These are phyloP conservation scores for Globomyces pollinis-pini DNA, from an alignment of 192 early-diverging fungal genomes.

Conservation along the genomic window DNA sequence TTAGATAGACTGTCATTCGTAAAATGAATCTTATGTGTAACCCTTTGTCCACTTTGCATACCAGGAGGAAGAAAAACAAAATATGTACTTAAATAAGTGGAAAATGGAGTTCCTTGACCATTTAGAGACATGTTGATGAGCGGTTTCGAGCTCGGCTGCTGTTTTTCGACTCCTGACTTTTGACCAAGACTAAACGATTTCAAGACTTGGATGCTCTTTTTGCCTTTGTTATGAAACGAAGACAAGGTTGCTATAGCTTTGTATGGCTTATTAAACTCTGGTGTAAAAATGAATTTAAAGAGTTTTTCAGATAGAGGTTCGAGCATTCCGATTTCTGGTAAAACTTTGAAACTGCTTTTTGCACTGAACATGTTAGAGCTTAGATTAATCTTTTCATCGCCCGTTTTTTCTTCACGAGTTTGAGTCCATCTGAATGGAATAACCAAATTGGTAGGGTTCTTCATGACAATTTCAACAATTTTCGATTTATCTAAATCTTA, in stretches of 20 bases:
- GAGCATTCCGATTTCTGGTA: slow-evolving; percentile 26
- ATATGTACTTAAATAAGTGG: not conserved
- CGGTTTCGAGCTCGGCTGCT: no score
- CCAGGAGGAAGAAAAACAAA: not conserved
- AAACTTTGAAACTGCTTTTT: slow-evolving; percentile 28
- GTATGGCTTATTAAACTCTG: slow-evolving; percentile 18
- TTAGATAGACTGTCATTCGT: slow-evolving; percentile 33
- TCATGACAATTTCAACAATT: no score
- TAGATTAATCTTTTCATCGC: no score
- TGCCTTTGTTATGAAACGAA: not conserved
- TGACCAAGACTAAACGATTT: not conserved
- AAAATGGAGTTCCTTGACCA: not conserved
- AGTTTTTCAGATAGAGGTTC: slow-evolving; percentile 18
- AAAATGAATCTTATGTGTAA: slow-evolving; percentile 3
- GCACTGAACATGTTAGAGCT: no score
- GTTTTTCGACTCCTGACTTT: no score
- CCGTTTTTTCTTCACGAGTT: slow-evolving; percentile 17
- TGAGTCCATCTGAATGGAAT: slow-evolving; percentile 31
- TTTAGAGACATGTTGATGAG: no score
- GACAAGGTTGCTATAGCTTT: slow-evolving; percentile 22
- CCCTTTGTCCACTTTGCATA: not conserved
- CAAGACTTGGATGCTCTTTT: not conserved
- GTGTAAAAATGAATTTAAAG: slow-evolving; percentile 34
- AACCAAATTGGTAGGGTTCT: slow-evolving; percentile 17
- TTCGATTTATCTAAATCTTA: no score